Conservation (phyloP, 1,284 basidiomycete species). For the Cryptococcus sp. region DNA sequence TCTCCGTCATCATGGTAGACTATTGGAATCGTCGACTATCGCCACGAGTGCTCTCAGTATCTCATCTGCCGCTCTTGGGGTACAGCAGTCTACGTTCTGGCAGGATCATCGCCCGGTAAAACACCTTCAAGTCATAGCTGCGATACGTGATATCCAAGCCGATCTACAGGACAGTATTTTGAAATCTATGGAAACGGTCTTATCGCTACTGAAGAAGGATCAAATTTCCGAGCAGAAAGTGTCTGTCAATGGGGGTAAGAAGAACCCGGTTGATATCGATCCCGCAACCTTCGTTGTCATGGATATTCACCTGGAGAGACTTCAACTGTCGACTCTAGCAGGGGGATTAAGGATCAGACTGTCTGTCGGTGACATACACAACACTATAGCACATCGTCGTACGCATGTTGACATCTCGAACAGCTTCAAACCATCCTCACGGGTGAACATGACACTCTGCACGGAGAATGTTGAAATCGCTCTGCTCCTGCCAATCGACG, state of each 20-base stretch:
- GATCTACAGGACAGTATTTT: conserved; percentile 29
- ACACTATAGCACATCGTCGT: not conserved
- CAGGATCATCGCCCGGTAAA: conserved; percentile 6
- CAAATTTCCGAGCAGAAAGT: too few relatives aligned
- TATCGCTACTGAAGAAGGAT: not conserved
- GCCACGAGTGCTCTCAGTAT: conserved; percentile 17
- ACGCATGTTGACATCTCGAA: too few relatives aligned
- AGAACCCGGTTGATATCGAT: not conserved
- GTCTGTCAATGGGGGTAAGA: not conserved
- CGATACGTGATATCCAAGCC: conserved; percentile 13
- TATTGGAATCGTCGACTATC: conserved; percentile 14
- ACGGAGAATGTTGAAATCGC: conserved; percentile 4
- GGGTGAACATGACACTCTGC: not conserved
- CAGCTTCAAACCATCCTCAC: not conserved
- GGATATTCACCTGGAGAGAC: not conserved
- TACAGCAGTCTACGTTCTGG: not conserved
- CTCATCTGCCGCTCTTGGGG: conserved; percentile 15
- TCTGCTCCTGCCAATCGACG: conserved; percentile 6
- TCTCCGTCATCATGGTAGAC: conserved; percentile 25
- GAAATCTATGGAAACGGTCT: conserved; percentile 3
- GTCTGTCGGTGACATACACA: not conserved
- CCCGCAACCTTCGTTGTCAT: not conserved
- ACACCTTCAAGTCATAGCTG: conserved; percentile 15
- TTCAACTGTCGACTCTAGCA: not conserved
- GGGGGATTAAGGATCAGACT: conserved; percentile 1